Conservation (phyloP, 257 asterid genomes). For the Plantago ovata region DNA sequence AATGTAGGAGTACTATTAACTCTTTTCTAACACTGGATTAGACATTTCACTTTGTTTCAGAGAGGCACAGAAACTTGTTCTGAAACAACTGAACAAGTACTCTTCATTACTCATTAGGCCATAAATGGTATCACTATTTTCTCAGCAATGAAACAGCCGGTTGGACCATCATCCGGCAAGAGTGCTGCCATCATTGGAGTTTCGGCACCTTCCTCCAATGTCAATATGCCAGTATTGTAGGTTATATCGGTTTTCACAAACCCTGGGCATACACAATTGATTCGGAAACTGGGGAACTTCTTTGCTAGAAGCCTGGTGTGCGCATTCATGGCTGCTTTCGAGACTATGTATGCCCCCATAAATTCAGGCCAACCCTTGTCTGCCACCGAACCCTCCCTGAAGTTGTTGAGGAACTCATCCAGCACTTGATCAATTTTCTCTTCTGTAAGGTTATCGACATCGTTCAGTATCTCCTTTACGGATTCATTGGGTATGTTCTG, state of each 20-base stretch:
- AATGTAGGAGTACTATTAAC: too few relatives aligned
- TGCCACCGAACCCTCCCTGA: conserved; percentile 29
- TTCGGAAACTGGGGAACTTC: conserved; percentile 26
- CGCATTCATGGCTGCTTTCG: conserved; percentile 52
- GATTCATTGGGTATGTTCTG: conserved; percentile 36
- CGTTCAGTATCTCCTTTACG: conserved; percentile 30
- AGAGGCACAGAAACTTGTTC: too few relatives aligned
- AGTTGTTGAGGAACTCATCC: conserved; percentile 39
- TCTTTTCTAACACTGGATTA: too few relatives aligned
- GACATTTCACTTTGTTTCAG: too few relatives aligned
- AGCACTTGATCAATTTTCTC: conserved; percentile 43
- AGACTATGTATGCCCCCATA: conserved; percentile 29
- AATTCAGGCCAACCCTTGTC: conserved; percentile 49
- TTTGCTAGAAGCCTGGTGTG: conserved; percentile 51
- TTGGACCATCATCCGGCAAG: conserved; percentile 41
- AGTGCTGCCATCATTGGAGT: conserved; percentile 42
- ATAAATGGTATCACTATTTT: conserved; percentile 28
- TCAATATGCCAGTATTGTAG: conserved; percentile 31
- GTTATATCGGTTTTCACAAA: conserved; percentile 43
- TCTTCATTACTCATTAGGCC: neutral
- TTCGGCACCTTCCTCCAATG: conserved; percentile 43
- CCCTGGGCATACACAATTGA: conserved; percentile 52
- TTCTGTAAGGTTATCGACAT: conserved; percentile 37
- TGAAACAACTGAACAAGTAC: too few relatives aligned
- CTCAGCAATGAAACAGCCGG: conserved; percentile 35